Evolutionary conservation across 1,284 basidiomycete genomes (phyloP), one percentile per base, ranked within the genome.

Genomic region (Ceratorhiza oryzae-sativae): DNA sequence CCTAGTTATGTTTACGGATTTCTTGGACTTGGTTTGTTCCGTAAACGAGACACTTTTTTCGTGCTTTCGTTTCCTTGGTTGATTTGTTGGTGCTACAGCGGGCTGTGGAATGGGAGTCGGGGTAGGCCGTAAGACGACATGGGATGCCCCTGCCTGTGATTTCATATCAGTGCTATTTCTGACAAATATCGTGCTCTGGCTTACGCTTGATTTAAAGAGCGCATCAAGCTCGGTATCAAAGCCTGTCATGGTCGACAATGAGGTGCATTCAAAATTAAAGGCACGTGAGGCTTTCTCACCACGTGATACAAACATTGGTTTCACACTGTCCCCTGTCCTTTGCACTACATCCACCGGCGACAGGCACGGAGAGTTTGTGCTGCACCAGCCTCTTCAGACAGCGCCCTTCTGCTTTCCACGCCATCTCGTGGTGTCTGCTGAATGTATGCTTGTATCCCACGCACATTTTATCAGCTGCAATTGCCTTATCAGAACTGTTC

Each of bases 181-280:
- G 55, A 53, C 13, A 30, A 23, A 4, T 32, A 30, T 2, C 13
- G 6, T 32, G 15, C 30, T 18, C 13, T 13, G 25, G 20, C 82
- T 76, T 67, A 82, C 82, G 46, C 78, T 78, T 63, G 80, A 79
- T 39, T 78, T 77, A 77, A 83, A 83, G 23, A 83, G 60, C 72
- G 78, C 79, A 72, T 81, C 80, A 49, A 83, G 76, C 25, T 79
- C 79, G 1, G 77, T 46, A 70, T 81, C 80, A 55, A 77, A 65
- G 36, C 49, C 48, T 25, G 65, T 30, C 41, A 62, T 62, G 67
- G 59, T 51, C n/a, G 32, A 23, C 12, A 70, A 30, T 23, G 34
- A 39, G 34, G n/a, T n/a, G n/a, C n/a, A n/a, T 39, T 5, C 20
- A 23, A 70, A 58, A 70, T 56, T 70, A 46, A 15, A 9, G 27